Base-by-base conservation (phyloP, 169 alveolate genomes). In the Cryptosporidium baileyi region DNA sequence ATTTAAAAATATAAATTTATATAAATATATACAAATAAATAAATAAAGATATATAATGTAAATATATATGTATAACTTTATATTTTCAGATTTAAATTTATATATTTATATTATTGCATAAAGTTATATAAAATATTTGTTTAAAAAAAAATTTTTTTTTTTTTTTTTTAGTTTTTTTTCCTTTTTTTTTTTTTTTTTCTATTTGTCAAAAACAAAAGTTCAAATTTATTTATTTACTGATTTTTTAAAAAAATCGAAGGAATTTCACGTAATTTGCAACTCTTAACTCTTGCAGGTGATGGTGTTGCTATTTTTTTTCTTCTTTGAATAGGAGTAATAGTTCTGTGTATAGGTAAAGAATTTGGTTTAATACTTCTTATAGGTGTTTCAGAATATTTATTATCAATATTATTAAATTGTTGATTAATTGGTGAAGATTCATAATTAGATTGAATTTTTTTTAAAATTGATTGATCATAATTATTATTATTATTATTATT, bases 281-380 rank as follows among this genome's bases (percentile, higher is more conserved):
- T 36, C 34, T 36, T 74, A 24, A 60, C 63, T 30, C 63, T 51
- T 9, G 57, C 52, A 17, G 85, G 85, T 9, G 85, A 74, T 19
- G 85, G 67, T 15, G 65, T 57, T 11, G 85, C 57, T n/a, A 57
- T 17, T n/a, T 40, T 57, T 54, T 54, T 57, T 54, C 85, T 51
- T n/a, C 67, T 24, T 4, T 36, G 57, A 24, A 74, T 24, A 59
- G 85, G 85, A 38, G 85, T 74, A 19, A 74, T 41, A 9, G 65
- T 34, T 36, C 85, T 51, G 44, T 59, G 52, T 15, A 74, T 4
- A 43, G n/a, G 34, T 36, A 59, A 49, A 15, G 59, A 47, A 59
- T 34, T 30, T 9, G 63, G 57, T 7, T 51, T 22, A 15, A 52
- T 9, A 38, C 38, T 57, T 5, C 41, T 54, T 5, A 36, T 54